A percentile compares a stretch with the other conserved stretches of the same genome.
phyloP scores from a whole-genome alignment of 1,284 basidiomycete species.

The Leccinum solheimii region DNA sequence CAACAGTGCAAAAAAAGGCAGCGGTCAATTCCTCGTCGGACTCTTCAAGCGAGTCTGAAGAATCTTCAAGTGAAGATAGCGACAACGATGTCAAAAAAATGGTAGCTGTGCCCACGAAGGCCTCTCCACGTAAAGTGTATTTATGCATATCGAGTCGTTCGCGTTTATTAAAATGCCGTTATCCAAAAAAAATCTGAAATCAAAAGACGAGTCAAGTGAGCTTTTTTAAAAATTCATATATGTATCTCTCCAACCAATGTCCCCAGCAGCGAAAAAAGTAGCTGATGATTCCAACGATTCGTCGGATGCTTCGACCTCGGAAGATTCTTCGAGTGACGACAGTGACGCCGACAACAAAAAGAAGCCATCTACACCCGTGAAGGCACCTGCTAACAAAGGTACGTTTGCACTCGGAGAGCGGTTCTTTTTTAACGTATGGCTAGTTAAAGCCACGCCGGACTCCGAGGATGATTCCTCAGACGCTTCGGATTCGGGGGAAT shows the following conservation, averaged over 20 bases:
- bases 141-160: not conserved
- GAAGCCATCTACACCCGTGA: not conserved
- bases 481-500: slow-evolving; percentile 15
- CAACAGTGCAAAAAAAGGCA: not conserved
- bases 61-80: slow-evolving; percentile 16
- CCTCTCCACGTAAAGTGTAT: slow-evolving; percentile 5
- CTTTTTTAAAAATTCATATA: not conserved
- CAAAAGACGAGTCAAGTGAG: not conserved
- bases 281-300: not conserved
- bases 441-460: slow-evolving; percentile 2
- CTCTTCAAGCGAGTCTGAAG: slow-evolving; percentile 6
- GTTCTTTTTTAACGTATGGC: not conserved
- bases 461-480: slow-evolving; percentile 9
- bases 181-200: not conserved
- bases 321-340: not conserved
- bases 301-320: not conserved
- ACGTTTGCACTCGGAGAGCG: not conserved
- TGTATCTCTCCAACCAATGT: not conserved
- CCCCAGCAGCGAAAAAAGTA: not conserved
- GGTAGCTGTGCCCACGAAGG: not conserved
- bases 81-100: slow-evolving; percentile 1
- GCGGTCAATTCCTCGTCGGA: slow-evolving; percentile 2
- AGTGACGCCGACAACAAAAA: not conserved
- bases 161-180: not conserved
- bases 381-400: not conserved